Percentiles rank a stretch among this genome's conserved stretches.
Evolutionary conservation across 129 eudicot species (phyloP).

Genomic region (Gnaphalium uliginosum): DNA sequence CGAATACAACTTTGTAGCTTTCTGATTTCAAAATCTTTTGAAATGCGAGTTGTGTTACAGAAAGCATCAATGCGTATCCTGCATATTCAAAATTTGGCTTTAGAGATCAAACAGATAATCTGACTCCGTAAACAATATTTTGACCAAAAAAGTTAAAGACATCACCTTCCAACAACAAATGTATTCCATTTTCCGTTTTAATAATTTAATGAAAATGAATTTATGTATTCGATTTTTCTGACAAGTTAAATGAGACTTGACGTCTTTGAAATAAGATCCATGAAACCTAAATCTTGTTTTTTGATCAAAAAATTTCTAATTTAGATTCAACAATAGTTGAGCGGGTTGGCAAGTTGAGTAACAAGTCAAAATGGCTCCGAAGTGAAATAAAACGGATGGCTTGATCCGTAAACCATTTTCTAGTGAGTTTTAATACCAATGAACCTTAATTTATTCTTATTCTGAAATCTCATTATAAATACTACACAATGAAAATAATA

Average conservation of each 20-base stretch:
- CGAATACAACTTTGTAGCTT: constrained; percentile 31
- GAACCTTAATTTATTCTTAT: not conserved
- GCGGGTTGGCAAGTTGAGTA: not conserved
- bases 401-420: not conserved
- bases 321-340: not conserved
- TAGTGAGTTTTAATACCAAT: too few relatives aligned
- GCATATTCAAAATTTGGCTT: constrained; percentile 29
- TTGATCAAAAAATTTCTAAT: not conserved
- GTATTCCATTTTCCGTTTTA: not conserved
- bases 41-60: constrained; percentile 35
- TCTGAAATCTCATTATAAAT: too few relatives aligned
- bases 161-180: not conserved
- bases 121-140: not conserved
- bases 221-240: not conserved
- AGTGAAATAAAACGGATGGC: not conserved
- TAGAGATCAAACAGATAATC: not conserved
- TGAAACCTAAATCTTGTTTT: not conserved
- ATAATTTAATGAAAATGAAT: not conserved
- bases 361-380: not conserved
- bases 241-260: not conserved
- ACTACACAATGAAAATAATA: too few relatives aligned
- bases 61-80: constrained; percentile 38
- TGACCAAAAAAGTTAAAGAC: not conserved
- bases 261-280: not conserved
- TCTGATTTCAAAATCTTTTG: constrained; percentile 37